phyloP scores from a whole-genome alignment of 2,329 filamentous ascomycete genomes.

The Apiospora arundinis region DNA sequence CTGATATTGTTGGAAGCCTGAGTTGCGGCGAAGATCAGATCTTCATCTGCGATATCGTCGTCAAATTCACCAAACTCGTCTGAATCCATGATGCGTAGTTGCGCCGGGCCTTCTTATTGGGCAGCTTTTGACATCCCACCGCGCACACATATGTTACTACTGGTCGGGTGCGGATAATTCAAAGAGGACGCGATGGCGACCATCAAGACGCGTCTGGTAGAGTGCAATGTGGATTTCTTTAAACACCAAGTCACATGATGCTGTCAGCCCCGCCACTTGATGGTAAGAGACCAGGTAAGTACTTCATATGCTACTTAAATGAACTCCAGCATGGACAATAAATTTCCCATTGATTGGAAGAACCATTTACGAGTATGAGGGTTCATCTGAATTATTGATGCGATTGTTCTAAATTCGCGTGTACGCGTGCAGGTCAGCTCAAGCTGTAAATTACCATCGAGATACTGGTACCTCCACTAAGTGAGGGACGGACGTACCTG shows the following conservation, averaged over 20 bases:
- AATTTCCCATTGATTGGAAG: too few species aligned
- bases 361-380: too few species aligned
- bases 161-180: too few species aligned
- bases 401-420: too few species aligned
- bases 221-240: not conserved
- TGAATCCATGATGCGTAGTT: conserved; percentile 51
- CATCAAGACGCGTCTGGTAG: not conserved
- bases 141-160: not conserved
- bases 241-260: not conserved
- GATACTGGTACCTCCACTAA: too few species aligned
- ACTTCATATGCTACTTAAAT: too few species aligned
- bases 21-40: conserved; percentile 66
- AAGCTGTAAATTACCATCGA: too few species aligned
- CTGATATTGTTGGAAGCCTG: conserved; percentile 43
- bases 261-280: not conserved
- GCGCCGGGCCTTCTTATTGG: not conserved
- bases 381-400: too few species aligned
- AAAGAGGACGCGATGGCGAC: not conserved
- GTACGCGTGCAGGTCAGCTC: too few species aligned
- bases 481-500: not conserved
- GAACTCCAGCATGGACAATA: too few species aligned
- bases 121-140: not conserved
- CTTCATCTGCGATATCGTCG: conserved; percentile 69
- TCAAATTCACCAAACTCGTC: conserved; percentile 72
- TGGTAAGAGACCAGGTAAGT: not conserved